Percentiles rank a stretch among this genome's conserved stretches.
phyloP scores from a whole-genome alignment of 208 protist species.

The Tritrichomonas musculus region DNA sequence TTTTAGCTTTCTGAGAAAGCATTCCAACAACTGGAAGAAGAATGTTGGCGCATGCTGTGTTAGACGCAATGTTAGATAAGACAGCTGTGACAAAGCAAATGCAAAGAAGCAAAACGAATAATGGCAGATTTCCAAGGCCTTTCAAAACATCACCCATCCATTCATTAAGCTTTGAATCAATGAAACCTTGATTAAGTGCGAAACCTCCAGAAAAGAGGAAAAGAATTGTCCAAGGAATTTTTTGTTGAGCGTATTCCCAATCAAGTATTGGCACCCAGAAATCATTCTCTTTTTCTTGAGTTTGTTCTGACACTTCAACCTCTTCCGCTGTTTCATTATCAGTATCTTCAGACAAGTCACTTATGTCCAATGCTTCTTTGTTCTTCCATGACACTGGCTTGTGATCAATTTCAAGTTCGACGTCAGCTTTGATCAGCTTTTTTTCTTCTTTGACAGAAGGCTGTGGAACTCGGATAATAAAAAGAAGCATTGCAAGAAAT shows the following conservation, averaged over 20 bases:
- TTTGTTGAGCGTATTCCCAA: constrained; percentile 27
- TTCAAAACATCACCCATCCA: background rate
- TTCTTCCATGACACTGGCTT: too few relatives aligned
- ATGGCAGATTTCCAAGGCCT: background rate
- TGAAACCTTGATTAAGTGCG: constrained; percentile 40
- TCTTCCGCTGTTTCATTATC: too few relatives aligned
- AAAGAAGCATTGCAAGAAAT: background rate
- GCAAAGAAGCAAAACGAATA: background rate
- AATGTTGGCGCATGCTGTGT: too few relatives aligned
- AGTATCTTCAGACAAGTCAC: too few relatives aligned
- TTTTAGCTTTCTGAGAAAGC: constrained; percentile 2
- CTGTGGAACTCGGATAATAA: constrained; percentile 7
- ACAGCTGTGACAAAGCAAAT: background rate
- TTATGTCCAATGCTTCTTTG: too few relatives aligned
- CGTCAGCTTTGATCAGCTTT: background rate
- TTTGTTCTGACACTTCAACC: too few relatives aligned
- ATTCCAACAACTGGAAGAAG: constrained; percentile 34
- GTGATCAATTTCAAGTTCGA: background rate
- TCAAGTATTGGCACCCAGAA: background rate
- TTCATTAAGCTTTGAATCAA: background rate
- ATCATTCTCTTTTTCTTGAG: too few relatives aligned
- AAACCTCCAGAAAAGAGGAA: constrained; percentile 46
- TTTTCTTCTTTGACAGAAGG: background rate
- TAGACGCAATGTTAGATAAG: background rate
- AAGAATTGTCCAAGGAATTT: constrained; percentile 41